These are phyloP conservation scores for Penicillium sp. DNA, from an alignment of 2,329 filamentous ascomycete species.

Conservation along the genomic window DNA sequence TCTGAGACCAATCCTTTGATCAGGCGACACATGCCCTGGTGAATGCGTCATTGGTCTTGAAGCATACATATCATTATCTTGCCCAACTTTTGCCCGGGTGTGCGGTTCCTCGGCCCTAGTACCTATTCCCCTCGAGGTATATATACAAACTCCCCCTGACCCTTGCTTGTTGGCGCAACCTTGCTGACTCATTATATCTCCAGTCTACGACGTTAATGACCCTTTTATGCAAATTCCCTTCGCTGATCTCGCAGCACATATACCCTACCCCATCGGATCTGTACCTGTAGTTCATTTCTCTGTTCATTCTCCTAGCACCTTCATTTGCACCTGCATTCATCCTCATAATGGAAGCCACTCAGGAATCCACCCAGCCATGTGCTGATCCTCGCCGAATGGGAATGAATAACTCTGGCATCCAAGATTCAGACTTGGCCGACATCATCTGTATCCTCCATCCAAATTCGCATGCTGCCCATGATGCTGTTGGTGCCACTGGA, in stretches of 20 bases:
- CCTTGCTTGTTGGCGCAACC: background rate
- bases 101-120: conserved; percentile 1
- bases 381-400: conserved; percentile 78
- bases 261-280: conserved; percentile 22
- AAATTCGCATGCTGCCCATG: conserved; percentile 68
- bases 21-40: conserved; percentile 5
- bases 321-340: conserved; percentile 5
- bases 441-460: conserved; percentile 88
- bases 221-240: conserved; percentile 27
- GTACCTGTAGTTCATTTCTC: conserved; percentile 19
- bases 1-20: no score
- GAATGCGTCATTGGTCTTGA: background rate
- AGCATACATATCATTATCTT: background rate
- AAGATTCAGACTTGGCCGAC: conserved; percentile 78
- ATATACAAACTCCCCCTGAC: conserved; percentile 10
- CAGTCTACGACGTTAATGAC: conserved; percentile 26
- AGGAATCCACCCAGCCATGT: conserved; percentile 72
- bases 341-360: conserved; percentile 49
- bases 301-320: conserved; percentile 16
- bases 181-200: conserved; percentile 7
- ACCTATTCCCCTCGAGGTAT: conserved; percentile 14
- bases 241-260: conserved; percentile 20
- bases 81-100: conserved; percentile 7
- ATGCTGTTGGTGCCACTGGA: conserved; percentile 64
- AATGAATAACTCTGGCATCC: conserved; percentile 77